Evolutionary conservation across 306 rosid genomes (phyloP).

Genomic region (Malus orientalis): DNA sequence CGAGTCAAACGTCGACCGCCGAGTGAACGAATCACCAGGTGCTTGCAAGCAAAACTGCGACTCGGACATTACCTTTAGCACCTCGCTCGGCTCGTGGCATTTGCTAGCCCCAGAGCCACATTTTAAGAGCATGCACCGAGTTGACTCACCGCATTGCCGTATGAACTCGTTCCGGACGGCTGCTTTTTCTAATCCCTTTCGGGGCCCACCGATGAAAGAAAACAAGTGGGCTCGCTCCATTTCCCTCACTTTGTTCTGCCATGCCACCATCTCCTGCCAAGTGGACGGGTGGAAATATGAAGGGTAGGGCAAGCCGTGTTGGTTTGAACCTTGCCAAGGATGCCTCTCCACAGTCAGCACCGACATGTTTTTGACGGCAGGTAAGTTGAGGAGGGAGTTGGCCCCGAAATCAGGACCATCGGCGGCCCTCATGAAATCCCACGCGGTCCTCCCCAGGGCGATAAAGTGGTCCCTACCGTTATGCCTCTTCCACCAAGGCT

Average conservation of each 20-base stretch:
- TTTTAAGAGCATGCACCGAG: background rate
- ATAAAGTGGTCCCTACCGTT: slow-evolving; percentile 62
- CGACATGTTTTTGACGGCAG: slow-evolving; percentile 75
- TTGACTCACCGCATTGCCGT: slow-evolving; percentile 1
- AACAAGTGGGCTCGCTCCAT: background rate
- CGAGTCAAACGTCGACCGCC: background rate
- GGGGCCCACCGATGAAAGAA: slow-evolving; percentile 6
- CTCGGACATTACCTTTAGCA: background rate
- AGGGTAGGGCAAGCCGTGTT: slow-evolving; percentile 70
- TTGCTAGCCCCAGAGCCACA: background rate
- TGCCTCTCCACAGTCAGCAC: slow-evolving; percentile 76
- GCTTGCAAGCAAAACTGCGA: background rate
- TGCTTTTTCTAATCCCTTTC: slow-evolving; percentile 2
- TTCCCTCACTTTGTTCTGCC: slow-evolving; percentile 32
- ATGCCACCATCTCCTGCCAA: slow-evolving; percentile 15
- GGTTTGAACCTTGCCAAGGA: slow-evolving; percentile 62
- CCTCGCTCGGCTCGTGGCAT: slow-evolving; percentile 5
- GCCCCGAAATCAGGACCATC: slow-evolving; percentile 59
- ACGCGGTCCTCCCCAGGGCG: slow-evolving; percentile 69
- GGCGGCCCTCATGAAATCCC: slow-evolving; percentile 68
- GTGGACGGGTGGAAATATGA: slow-evolving; percentile 70
- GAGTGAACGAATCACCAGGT: background rate
- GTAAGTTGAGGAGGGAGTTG: slow-evolving; percentile 43
- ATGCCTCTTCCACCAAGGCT: slow-evolving; percentile 26
- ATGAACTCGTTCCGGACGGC: background rate